Conservation (phyloP, 2,329 filamentous ascomycete species). For the Cytospora schulzeri region DNA sequence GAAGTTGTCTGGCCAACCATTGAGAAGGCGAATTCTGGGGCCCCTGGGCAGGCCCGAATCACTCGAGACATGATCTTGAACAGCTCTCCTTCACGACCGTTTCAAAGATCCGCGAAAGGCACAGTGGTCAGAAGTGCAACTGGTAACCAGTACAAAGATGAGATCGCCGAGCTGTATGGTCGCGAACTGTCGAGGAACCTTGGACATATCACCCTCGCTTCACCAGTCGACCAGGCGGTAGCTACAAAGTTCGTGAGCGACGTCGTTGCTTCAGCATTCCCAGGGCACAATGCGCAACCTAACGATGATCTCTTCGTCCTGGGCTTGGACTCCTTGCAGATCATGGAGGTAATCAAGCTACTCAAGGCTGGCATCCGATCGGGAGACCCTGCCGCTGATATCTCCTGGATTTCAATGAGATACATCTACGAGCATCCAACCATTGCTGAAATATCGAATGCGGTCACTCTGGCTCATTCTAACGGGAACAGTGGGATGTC, state of each 20-base stretch:
- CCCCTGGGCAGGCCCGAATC: slow-evolving; percentile 18
- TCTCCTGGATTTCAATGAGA: slow-evolving; percentile 21
- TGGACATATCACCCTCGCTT: slow-evolving; percentile 1
- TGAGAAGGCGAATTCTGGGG: slow-evolving; percentile 15
- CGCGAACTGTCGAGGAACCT: slow-evolving; percentile 16
- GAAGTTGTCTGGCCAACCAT: slow-evolving; percentile 22
- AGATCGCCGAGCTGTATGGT: slow-evolving; percentile 1
- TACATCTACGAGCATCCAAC: slow-evolving; percentile 29
- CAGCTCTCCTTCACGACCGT: slow-evolving; percentile 1
- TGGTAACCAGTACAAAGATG: not conserved
- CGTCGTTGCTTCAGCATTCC: slow-evolving; percentile 21
- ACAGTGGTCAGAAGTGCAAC: slow-evolving; percentile 18
- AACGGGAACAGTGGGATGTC: no score
- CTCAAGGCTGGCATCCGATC: slow-evolving; percentile 24
- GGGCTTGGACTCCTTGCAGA: slow-evolving; percentile 29
- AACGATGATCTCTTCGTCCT: slow-evolving; percentile 27
- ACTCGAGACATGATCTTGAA: slow-evolving; percentile 17
- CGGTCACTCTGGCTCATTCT: slow-evolving; percentile 10
- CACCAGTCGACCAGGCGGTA: not conserved
- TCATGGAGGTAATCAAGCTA: slow-evolving; percentile 27
- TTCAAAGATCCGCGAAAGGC: slow-evolving; percentile 17
- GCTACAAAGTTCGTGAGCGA: slow-evolving; percentile 18
- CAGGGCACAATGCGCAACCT: slow-evolving; percentile 6
- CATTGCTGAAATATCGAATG: slow-evolving; percentile 20
- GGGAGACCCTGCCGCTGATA: not conserved